phyloP scores from a whole-genome alignment of 768 basidiomycete species.

The Phaffia tasmanica region DNA sequence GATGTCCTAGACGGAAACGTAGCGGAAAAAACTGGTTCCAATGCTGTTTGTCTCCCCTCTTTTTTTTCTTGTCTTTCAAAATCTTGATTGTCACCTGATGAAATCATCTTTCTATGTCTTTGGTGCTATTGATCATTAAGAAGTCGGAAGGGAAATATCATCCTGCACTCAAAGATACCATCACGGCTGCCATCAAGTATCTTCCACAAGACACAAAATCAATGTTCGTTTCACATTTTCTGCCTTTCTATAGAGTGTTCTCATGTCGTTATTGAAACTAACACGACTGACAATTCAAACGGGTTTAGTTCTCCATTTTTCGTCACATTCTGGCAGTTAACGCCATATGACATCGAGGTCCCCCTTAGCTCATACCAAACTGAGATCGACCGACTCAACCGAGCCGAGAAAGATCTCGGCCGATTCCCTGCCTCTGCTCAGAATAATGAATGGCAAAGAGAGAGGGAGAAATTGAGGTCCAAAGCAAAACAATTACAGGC shows the following conservation, averaged over 20 bases:
- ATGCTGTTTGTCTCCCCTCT: neutral
- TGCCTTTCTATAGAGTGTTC: neutral
- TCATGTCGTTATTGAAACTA: neutral
- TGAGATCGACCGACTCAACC: slow-evolving; percentile 47
- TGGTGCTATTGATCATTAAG: no score
- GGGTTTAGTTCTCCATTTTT: slow-evolving; percentile 78
- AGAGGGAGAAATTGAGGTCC: slow-evolving; percentile 1
- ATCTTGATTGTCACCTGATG: neutral
- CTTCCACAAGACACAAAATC: neutral
- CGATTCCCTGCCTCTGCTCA: slow-evolving; percentile 21
- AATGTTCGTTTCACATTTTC: neutral
- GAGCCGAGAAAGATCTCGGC: slow-evolving; percentile 28
- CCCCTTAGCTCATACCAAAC: slow-evolving; percentile 69
- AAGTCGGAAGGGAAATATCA: neutral
- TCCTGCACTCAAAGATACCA: slow-evolving; percentile 1
- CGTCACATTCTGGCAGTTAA: slow-evolving; percentile 91
- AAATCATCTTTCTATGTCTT: no score
- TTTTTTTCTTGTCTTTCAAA: no score
- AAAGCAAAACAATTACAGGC: slow-evolving; percentile 3
- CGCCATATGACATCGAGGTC: slow-evolving; percentile 74
- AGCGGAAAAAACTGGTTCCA: neutral
- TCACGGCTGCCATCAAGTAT: neutral
- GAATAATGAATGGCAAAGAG: slow-evolving; percentile 14
- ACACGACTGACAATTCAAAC: neutral
- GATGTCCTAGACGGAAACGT: neutral